Evolutionary conservation across 495 filamentous ascomycete species (phyloP).

Genomic region (Penicillium diatomitis): DNA sequence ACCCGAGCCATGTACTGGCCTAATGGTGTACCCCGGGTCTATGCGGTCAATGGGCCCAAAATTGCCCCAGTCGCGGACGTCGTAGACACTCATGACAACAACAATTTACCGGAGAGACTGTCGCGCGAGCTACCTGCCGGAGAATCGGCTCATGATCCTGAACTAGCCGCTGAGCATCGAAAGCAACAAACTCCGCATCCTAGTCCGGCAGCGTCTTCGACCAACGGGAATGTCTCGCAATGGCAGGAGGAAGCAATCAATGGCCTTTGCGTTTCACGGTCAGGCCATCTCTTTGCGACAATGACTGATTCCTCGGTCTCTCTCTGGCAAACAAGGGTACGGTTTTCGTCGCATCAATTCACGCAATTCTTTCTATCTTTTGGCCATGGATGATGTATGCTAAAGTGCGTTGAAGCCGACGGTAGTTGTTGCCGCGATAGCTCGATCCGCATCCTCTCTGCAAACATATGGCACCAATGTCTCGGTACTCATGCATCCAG

Average conservation of each 20-base stretch:
- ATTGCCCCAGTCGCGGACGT: constrained; percentile 29
- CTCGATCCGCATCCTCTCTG: constrained; percentile 70
- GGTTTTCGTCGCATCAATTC: constrained; percentile 2
- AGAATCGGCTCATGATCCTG: background rate
- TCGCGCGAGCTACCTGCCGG: constrained; percentile 2
- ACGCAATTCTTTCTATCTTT: too few species aligned
- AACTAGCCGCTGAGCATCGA: background rate
- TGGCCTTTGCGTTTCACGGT: constrained; percentile 68
- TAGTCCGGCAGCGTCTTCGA: background rate
- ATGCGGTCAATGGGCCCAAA: constrained; percentile 59
- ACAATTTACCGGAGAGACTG: background rate
- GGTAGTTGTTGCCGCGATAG: constrained; percentile 74
- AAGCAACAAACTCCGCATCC: constrained; percentile 7
- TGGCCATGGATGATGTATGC: constrained; percentile 3
- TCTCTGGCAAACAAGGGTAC: constrained; percentile 92
- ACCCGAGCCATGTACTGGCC: constrained; percentile 89
- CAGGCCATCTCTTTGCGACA: constrained; percentile 79
- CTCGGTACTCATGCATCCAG: constrained; percentile 77
- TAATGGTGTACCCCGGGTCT: constrained; percentile 79
- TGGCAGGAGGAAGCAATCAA: constrained; percentile 54
- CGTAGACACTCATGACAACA: constrained; percentile 19
- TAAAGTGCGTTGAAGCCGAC: constrained; percentile 58
- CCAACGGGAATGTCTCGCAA: constrained; percentile 19
- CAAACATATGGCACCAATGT: constrained; percentile 77
- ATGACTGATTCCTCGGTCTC: constrained; percentile 75